Percentiles rank a stretch among this genome's conserved stretches.
Conservation (phyloP, 805 yeast species). For the Lipomyces oligophaga region DNA sequence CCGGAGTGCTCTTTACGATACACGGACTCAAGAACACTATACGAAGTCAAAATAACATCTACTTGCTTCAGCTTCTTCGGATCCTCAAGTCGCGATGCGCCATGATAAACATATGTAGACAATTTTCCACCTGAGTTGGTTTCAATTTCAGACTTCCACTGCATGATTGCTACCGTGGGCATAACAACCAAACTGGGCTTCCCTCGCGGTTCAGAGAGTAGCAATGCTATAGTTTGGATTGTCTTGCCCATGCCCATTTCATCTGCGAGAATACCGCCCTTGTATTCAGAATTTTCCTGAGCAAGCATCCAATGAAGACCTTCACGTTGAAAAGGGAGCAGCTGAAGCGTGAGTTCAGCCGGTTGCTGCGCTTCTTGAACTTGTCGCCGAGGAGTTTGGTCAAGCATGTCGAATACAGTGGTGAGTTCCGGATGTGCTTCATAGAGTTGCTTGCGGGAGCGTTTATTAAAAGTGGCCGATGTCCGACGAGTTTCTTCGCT, state of each 20-base stretch:
- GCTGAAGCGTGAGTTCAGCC: constrained; percentile 60
- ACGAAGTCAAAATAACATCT: constrained; percentile 81
- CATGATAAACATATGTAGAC: constrained; percentile 74
- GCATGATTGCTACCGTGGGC: constrained; percentile 98
- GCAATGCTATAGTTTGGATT: constrained; percentile 86
- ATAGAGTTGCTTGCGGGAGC: constrained; percentile 46
- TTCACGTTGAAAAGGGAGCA: constrained; percentile 89
- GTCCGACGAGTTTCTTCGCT: constrained; percentile 6
- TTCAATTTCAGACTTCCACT: constrained; percentile 92
- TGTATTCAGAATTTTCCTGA: constrained; percentile 74
- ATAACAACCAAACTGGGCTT: constrained; percentile 87
- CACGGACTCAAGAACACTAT: constrained; percentile 80
- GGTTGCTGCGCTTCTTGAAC: constrained; percentile 63
- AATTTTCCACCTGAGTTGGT: constrained; percentile 72
- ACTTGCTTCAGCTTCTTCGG: constrained; percentile 53
- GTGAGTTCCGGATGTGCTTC: constrained; percentile 75
- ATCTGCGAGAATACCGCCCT: constrained; percentile 93
- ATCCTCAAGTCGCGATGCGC: constrained; percentile 66
- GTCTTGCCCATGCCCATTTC: constrained; percentile 99
- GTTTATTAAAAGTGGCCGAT: constrained; percentile 13
- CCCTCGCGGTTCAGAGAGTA: constrained; percentile 52
- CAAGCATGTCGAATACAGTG: constrained; percentile 65
- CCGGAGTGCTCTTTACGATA: constrained; percentile 81
- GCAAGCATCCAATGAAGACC: constrained; percentile 84
- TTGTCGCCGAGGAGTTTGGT: constrained; percentile 45